phyloP scores from a whole-genome alignment of 2,329 filamentous ascomycete species.

The Berkeleyomyces basicola region DNA sequence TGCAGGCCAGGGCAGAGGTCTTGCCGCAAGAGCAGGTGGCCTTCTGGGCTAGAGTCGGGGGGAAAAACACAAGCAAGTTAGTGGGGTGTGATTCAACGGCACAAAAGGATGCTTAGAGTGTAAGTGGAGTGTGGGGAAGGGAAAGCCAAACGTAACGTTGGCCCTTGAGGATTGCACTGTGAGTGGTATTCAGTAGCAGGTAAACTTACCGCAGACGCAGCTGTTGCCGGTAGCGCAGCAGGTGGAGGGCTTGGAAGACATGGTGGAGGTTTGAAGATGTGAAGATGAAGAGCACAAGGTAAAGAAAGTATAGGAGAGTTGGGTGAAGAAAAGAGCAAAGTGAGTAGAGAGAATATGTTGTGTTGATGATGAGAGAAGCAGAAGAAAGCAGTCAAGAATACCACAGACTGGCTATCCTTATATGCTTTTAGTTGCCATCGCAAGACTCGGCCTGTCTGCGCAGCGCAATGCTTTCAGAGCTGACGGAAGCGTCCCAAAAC shows the following conservation, averaged over 20 bases:
- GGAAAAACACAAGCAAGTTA: conserved; percentile 3
- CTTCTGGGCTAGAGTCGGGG: conserved; percentile 33
- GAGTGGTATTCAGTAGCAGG: neutral
- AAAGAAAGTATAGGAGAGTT: neutral
- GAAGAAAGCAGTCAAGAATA: neutral
- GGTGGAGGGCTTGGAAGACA: conserved; percentile 23
- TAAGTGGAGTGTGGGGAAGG: neutral
- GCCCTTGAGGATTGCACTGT: too few relatives aligned
- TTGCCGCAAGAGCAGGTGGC: conserved; percentile 80
- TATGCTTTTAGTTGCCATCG: conserved; percentile 7
- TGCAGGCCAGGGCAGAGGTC: conserved; percentile 72
- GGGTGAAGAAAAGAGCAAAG: neutral
- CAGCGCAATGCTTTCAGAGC: conserved; percentile 1
- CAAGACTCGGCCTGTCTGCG: neutral
- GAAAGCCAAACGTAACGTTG: neutral
- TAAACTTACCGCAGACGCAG: conserved; percentile 40
- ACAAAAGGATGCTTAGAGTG: conserved; percentile 4
- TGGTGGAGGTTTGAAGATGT: neutral
- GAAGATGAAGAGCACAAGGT: neutral
- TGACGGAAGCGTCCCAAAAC: conserved; percentile 6
- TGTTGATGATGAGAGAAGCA: neutral
- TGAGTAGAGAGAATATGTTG: neutral
- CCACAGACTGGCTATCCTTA: conserved; percentile 3
- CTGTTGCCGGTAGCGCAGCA: conserved; percentile 39
- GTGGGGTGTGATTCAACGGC: neutral